phyloP scores from a whole-genome alignment of 139 green algal species.

The Coccomyxa sp. region DNA sequence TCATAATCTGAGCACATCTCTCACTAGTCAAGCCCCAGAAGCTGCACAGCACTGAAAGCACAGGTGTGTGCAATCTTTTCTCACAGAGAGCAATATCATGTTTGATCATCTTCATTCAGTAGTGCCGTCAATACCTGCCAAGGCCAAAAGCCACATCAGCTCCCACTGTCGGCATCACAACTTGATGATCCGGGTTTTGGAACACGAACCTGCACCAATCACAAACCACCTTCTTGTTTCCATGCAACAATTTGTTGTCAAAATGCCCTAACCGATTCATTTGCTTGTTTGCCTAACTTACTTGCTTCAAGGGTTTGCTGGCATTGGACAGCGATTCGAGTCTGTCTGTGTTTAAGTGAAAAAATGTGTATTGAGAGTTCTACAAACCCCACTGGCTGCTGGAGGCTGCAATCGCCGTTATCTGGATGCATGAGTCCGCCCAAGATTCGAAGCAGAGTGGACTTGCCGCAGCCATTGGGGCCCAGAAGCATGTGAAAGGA shows the following conservation, averaged over 20 bases:
- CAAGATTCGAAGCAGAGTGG: conserved; percentile 77
- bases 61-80: too few relatives aligned
- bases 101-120: not conserved
- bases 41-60: too few relatives aligned
- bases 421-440: conserved; percentile 70
- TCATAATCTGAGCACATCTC: too few relatives aligned
- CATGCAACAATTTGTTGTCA: too few relatives aligned
- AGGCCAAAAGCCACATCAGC: conserved; percentile 96
- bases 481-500: conserved; percentile 91
- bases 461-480: conserved; percentile 81
- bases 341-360: not conserved
- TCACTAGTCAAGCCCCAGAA: too few relatives aligned
- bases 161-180: conserved; percentile 88
- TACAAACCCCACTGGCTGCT: not conserved
- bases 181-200: conserved; percentile 94
- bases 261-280: too few relatives aligned
- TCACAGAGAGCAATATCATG: too few relatives aligned
- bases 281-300: conserved; percentile 6
- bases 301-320: conserved; percentile 40
- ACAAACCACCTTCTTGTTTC: too few relatives aligned
- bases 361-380: not conserved
- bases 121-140: conserved; percentile 29
- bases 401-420: conserved; percentile 35
- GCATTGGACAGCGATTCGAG: not conserved
- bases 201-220: conserved; percentile 53